phyloP scores from a whole-genome alignment of 2,329 filamentous ascomycete species.

The Sporothrix brunneoviolacea region DNA sequence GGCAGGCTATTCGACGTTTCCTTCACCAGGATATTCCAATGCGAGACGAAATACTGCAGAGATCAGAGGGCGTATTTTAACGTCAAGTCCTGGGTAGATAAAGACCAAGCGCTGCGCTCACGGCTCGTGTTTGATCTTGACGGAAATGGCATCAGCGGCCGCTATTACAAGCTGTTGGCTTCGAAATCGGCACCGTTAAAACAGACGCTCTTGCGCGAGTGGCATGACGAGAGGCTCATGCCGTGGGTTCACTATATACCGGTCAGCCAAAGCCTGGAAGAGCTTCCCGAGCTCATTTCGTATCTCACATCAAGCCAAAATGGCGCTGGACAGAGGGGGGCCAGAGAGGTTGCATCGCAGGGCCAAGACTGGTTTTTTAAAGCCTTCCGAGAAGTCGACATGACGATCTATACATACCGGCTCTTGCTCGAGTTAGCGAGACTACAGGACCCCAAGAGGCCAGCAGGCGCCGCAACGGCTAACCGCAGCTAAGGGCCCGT shows the following conservation, averaged over 20 bases:
- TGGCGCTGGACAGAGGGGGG: neutral
- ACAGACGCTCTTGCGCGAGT: constrained; percentile 46
- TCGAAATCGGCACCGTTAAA: constrained; percentile 44
- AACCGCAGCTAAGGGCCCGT: too few species aligned
- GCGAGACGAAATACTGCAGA: constrained; percentile 25
- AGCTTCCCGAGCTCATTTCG: constrained; percentile 44
- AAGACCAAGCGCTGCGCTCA: constrained; percentile 29
- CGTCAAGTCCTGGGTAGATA: constrained; percentile 22
- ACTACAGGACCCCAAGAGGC: constrained; percentile 9
- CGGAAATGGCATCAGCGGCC: constrained; percentile 49
- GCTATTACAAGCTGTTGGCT: constrained; percentile 44
- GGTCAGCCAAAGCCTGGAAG: constrained; percentile 41
- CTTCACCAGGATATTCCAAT: constrained; percentile 36
- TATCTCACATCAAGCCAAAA: constrained; percentile 39
- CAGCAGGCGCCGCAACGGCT: too few species aligned
- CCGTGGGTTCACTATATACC: constrained; percentile 54
- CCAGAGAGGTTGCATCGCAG: constrained; percentile 4
- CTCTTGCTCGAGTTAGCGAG: constrained; percentile 12
- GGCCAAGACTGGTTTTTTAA: constrained; percentile 1
- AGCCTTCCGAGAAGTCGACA: constrained; percentile 8
- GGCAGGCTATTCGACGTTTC: constrained; percentile 23
- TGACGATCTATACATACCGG: constrained; percentile 9
- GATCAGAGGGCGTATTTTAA: too few species aligned
- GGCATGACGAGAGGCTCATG: constrained; percentile 50
- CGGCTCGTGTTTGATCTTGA: constrained; percentile 46